Conservation (phyloP, 1,284 basidiomycete species). For the Sporisorium exsertum region DNA sequence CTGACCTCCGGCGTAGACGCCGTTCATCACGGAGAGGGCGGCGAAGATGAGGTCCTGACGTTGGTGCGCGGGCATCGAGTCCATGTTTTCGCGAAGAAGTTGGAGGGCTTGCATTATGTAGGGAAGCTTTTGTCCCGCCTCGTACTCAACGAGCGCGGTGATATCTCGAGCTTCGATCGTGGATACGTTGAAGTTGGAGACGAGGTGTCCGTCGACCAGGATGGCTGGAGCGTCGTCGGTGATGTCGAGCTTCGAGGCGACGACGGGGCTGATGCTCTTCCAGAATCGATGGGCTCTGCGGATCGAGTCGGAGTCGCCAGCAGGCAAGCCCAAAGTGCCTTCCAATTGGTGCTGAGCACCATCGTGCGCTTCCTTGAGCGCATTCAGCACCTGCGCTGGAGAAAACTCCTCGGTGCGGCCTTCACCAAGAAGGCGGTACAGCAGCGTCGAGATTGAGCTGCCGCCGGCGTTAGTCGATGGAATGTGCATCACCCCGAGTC, state of each 20-base stretch:
- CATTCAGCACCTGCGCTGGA: conserved; percentile 13
- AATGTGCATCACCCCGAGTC: conserved; percentile 27
- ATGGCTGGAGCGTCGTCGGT: conserved; percentile 15
- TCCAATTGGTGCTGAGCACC: conserved; percentile 8
- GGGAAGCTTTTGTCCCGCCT: conserved; percentile 44
- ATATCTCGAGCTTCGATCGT: conserved; percentile 40
- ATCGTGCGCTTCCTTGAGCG: conserved; percentile 9
- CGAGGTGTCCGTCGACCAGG: conserved; percentile 49
- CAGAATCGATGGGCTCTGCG: conserved; percentile 18
- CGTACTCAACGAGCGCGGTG: conserved; percentile 43
- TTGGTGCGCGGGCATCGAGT: conserved; percentile 5
- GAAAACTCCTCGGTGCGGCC: conserved; percentile 1
- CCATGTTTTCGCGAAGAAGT: conserved; percentile 20
- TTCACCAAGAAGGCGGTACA: conserved; percentile 31
- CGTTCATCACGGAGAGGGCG: conserved; percentile 38
- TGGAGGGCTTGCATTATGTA: conserved; percentile 31
- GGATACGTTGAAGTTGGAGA: conserved; percentile 13
- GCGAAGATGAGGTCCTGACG: conserved; percentile 51
- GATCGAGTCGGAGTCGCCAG: background rate
- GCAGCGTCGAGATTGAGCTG: conserved; percentile 32
- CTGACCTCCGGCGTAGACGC: conserved; percentile 34
- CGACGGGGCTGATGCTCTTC: conserved; percentile 2
- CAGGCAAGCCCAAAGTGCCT: background rate
- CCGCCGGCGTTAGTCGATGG: conserved; percentile 35
- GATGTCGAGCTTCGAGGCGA: conserved; percentile 15